Percentiles rank a stretch among this genome's conserved stretches.
Evolutionary conservation across 108 stramenopile genomes (phyloP).

Genomic region (Chaetoceros muelleri): DNA sequence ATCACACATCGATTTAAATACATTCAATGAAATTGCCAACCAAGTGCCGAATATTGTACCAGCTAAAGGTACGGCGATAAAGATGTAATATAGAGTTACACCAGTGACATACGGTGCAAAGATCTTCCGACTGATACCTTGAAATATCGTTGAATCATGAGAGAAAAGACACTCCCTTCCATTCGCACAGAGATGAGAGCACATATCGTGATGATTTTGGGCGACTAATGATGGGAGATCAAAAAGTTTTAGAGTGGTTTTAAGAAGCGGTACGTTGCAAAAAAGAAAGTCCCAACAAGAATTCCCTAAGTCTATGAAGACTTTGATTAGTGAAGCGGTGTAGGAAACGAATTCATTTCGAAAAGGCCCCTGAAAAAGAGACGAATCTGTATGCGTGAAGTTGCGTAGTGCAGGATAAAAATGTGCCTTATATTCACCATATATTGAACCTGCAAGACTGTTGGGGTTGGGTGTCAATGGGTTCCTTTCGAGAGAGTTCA

Average conservation of each 20-base stretch:
- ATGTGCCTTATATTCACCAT: constrained; percentile 31
- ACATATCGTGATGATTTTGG: constrained; percentile 32
- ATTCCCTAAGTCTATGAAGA: constrained; percentile 13
- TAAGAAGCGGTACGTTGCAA: constrained; percentile 23
- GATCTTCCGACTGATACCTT: constrained; percentile 22
- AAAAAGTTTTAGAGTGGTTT: constrained; percentile 25
- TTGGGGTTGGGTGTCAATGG: no score
- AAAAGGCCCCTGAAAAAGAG: constrained; percentile 2
- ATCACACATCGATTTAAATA: constrained; percentile 36
- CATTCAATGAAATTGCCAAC: constrained; percentile 33
- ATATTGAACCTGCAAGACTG: constrained; percentile 37
- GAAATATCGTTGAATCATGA: constrained; percentile 18
- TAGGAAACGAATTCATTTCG: constrained; percentile 9
- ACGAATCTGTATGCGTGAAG: constrained; percentile 13
- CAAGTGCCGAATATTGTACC: constrained; percentile 40
- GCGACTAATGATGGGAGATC: constrained; percentile 36
- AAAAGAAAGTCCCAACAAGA: constrained; percentile 22
- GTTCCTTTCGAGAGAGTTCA: constrained; percentile 12
- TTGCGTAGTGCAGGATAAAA: constrained; percentile 22
- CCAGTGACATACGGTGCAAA: constrained; percentile 26
- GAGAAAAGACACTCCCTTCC: constrained; percentile 17
- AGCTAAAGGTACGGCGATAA: constrained; percentile 37
- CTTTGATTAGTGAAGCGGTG: constrained; percentile 13
- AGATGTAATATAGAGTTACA: constrained; percentile 31
- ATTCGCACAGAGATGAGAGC: constrained; percentile 23